Evolutionary conservation across 805 yeast species (phyloP).

Genomic region (Candida glaebosa): DNA sequence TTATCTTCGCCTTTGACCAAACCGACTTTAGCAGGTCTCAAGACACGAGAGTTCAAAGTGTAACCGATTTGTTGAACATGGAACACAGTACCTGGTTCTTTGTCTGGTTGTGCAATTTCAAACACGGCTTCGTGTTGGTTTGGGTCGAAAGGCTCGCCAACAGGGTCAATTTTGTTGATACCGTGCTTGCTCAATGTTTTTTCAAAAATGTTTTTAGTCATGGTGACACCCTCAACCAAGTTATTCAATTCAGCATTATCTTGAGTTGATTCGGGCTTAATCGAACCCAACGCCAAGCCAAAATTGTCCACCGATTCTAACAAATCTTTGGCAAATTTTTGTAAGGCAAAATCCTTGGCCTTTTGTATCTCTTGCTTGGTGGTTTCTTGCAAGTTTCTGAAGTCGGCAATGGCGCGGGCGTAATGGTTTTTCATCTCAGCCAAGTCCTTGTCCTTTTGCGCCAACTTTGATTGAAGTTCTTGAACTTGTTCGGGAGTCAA

Average conservation of each 20-base stretch:
- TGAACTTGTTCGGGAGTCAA: constrained; percentile 18
- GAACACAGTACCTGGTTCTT: constrained; percentile 90
- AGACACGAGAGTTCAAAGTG: constrained; percentile 78
- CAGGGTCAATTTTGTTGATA: constrained; percentile 71
- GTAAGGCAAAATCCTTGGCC: constrained; percentile 86
- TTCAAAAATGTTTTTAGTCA: constrained; percentile 85
- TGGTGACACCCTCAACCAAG: constrained; percentile 81
- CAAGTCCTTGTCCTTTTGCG: constrained; percentile 63
- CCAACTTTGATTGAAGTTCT: constrained; percentile 51
- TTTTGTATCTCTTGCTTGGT: constrained; percentile 84
- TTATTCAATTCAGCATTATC: constrained; percentile 64
- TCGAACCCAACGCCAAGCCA: constrained; percentile 77
- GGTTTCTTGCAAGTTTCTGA: constrained; percentile 87
- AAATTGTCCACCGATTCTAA: constrained; percentile 89
- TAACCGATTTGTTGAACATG: constrained; percentile 90
- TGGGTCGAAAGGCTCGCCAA: constrained; percentile 86
- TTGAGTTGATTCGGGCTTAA: constrained; percentile 57
- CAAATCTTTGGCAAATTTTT: constrained; percentile 86
- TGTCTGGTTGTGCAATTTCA: constrained; percentile 80
- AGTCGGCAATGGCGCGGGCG: constrained; percentile 83
- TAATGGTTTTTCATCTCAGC: constrained; percentile 82
- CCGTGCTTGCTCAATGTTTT: constrained; percentile 83
- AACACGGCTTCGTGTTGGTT: constrained; percentile 91
- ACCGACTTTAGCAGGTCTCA: constrained; percentile 96
- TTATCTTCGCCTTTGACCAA: constrained; percentile 58